These are phyloP conservation scores for Tuber microsphaerosporum DNA, from an alignment of 495 filamentous ascomycete species.

Conservation along the genomic window DNA sequence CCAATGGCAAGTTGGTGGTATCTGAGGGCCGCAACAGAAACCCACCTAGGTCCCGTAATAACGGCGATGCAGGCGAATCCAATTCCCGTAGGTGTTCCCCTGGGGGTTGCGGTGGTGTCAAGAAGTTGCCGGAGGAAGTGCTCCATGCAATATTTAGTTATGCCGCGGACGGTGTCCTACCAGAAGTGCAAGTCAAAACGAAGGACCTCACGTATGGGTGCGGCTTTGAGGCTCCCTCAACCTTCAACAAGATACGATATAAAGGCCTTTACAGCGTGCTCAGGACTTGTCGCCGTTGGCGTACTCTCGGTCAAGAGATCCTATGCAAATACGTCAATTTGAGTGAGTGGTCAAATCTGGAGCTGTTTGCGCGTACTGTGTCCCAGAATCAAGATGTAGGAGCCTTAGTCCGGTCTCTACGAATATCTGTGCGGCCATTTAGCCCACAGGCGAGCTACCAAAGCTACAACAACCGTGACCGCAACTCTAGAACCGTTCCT, in stretches of 20 bases:
- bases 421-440: neutral
- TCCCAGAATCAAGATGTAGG: neutral
- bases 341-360: conserved; percentile 21
- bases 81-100: neutral
- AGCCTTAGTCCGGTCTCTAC: neutral
- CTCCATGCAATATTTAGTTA: conserved; percentile 29
- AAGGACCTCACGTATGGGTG: conserved; percentile 33
- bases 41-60: neutral
- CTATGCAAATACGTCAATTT: conserved; percentile 32
- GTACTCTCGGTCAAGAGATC: conserved; percentile 27
- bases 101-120: conserved; percentile 10
- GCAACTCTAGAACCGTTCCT: neutral
- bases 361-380: conserved; percentile 23
- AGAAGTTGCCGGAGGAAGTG: conserved; percentile 13
- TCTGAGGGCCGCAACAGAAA: neutral
- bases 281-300: conserved; percentile 28
- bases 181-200: conserved; percentile 34
- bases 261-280: conserved; percentile 23
- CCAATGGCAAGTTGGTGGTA: neutral
- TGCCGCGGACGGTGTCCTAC: conserved; percentile 32
- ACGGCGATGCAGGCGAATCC: neutral
- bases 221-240: conserved; percentile 22
- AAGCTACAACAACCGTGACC: conserved; percentile 1
- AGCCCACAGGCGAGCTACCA: neutral
- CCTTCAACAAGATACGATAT: conserved; percentile 29